Conservation (phyloP, 1,284 basidiomycete genomes). For the Apiotrichum gamsii region DNA sequence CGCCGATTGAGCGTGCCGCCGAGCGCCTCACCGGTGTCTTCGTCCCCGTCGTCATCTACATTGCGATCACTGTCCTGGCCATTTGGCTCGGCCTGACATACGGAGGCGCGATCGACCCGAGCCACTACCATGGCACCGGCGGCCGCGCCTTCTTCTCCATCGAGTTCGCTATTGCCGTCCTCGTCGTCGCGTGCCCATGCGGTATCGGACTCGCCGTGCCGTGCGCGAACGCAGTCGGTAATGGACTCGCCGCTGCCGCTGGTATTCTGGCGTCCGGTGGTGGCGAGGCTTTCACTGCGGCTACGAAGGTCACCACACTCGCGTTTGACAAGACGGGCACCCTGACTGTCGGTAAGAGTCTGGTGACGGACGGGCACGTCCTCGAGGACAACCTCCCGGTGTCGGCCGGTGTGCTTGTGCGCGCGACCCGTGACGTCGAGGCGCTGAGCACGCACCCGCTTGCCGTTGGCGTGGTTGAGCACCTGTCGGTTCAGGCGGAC, state of each 20-base stretch:
- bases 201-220: constrained; percentile 94
- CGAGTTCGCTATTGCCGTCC: constrained; percentile 93
- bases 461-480: constrained; percentile 78
- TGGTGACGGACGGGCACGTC: constrained; percentile 31
- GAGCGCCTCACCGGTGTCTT: constrained; percentile 92
- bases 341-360: constrained; percentile 68
- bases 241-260: constrained; percentile 91
- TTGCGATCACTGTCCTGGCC: constrained; percentile 74
- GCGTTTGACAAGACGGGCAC: constrained; percentile 98
- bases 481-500: constrained; percentile 59
- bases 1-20: constrained; percentile 94
- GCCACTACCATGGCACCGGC: constrained; percentile 75
- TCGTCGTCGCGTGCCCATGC: constrained; percentile 98
- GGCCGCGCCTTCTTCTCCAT: constrained; percentile 83
- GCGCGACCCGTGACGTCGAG: constrained; percentile 72
- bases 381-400: constrained; percentile 24
- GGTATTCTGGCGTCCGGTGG: constrained; percentile 98
- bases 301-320: constrained; percentile 70
- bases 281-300: constrained; percentile 82
- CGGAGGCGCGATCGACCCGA: constrained; percentile 61
- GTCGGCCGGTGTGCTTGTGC: constrained; percentile 50
- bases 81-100: constrained; percentile 76
- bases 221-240: constrained; percentile 99
- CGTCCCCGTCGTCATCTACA: constrained; percentile 84
- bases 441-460: constrained; percentile 91